These are phyloP conservation scores for Casuarina glauca DNA, from an alignment of 306 rosid genomes.

Conservation along the genomic window DNA sequence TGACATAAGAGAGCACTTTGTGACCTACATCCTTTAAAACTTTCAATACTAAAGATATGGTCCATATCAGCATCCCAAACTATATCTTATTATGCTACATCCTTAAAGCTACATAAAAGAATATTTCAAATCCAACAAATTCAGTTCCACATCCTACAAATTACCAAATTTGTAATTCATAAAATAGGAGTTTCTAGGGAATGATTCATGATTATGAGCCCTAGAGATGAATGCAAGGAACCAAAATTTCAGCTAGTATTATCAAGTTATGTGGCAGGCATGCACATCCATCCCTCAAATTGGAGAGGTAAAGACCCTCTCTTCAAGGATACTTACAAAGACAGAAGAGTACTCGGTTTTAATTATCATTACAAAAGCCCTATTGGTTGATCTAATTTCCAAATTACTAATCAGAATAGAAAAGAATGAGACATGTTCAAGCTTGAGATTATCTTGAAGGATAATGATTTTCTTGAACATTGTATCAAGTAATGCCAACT, in stretches of 20 bases:
- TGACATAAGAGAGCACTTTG: not conserved
- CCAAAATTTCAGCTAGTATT: not conserved
- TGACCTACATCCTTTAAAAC: not conserved
- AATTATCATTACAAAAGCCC: not conserved
- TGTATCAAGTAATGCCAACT: not conserved
- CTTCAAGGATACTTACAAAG: not conserved
- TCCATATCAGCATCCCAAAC: not conserved
- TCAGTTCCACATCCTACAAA: not conserved
- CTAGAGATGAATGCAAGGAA: not conserved
- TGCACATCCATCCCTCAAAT: not conserved
- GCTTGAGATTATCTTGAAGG: not conserved
- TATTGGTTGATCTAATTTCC: not conserved
- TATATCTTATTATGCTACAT: not conserved
- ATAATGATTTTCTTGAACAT: not conserved
- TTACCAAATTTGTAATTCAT: not conserved
- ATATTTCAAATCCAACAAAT: not conserved
- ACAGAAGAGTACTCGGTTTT: not conserved
- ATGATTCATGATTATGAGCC: not conserved
- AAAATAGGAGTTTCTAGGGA: not conserved
- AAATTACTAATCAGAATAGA: not conserved
- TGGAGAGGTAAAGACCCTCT: constrained; percentile 1
- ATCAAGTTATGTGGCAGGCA: not conserved
- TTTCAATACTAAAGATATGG: not conserved
- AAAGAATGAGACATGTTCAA: not conserved
- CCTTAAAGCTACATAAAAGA: not conserved